Conservation (phyloP, 225 moss, liverwort and hornwort genomes). For the Ulota crispa region DNA sequence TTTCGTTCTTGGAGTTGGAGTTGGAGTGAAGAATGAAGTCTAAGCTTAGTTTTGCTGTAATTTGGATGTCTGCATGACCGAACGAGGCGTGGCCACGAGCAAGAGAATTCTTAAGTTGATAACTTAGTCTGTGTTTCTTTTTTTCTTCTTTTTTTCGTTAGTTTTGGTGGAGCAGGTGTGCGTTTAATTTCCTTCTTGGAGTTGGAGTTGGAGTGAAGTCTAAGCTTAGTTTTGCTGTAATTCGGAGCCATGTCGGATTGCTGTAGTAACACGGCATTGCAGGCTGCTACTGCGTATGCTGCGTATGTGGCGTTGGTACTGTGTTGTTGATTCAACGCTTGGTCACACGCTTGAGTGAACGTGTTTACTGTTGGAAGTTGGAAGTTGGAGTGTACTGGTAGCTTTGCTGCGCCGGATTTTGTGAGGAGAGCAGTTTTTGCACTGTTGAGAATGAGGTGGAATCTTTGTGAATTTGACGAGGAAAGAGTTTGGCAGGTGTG, state of each 20-base stretch:
- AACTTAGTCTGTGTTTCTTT: not conserved
- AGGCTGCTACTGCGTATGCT: conserved; percentile 45
- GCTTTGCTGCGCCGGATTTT: not conserved
- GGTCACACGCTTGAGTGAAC: conserved; percentile 18
- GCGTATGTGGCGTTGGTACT: conserved; percentile 36
- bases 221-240: conserved; percentile 12
- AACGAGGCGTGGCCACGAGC: conserved; percentile 12
- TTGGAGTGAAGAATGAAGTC: conserved; percentile 41
- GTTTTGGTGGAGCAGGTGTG: not conserved
- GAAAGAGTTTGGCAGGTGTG: not conserved
- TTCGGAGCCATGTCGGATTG: conserved; percentile 44
- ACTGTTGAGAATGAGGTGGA: not conserved
- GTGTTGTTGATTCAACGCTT: conserved; percentile 4
- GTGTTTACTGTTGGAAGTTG: not conserved
- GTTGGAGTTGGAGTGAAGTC: conserved; percentile 29
- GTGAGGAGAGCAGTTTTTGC: too few relatives aligned
- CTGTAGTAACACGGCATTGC: conserved; percentile 51
- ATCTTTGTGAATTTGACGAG: not conserved
- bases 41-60: conserved; percentile 12
- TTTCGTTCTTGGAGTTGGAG: not conserved
- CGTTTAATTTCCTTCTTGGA: not conserved
- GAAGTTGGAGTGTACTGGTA: conserved; percentile 11
- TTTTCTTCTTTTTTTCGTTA: not conserved
- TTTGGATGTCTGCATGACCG: conserved; percentile 9
- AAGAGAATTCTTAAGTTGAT: not conserved